Conservation (phyloP, 305 asterid species). For the Fraxinus sp. region DNA sequence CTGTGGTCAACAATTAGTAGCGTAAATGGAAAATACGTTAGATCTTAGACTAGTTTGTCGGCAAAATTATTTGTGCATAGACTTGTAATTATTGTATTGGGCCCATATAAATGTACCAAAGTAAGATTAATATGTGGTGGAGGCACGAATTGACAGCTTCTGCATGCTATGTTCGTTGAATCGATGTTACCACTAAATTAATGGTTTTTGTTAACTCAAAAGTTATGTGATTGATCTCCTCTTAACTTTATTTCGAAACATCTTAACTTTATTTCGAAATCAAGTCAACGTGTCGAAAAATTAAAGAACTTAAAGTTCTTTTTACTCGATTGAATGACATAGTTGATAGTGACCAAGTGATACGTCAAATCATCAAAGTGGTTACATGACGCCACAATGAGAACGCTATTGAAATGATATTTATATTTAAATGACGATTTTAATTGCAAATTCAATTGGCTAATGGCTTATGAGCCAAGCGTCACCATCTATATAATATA, state of each 20-base stretch:
- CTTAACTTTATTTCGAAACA: no score
- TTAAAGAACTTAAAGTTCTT: neutral
- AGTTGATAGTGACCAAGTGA: neutral
- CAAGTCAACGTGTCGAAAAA: neutral
- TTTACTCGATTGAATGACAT: neutral
- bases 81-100: neutral
- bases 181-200: neutral
- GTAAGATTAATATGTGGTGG: neutral
- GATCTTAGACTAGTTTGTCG: neutral
- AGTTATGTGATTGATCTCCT: neutral
- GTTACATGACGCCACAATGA: neutral
- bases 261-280: neutral
- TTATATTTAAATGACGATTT: neutral
- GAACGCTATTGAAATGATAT: neutral
- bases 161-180: neutral
- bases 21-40: no score
- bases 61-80: neutral
- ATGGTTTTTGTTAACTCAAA: neutral
- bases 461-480: conserved; percentile 42
- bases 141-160: neutral
- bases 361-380: neutral
- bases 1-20: no score
- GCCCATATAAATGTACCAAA: neutral
- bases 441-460: neutral
- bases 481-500: conserved; percentile 44